phyloP scores from a whole-genome alignment of 164 flowering plant species.

The Annona squamosa region DNA sequence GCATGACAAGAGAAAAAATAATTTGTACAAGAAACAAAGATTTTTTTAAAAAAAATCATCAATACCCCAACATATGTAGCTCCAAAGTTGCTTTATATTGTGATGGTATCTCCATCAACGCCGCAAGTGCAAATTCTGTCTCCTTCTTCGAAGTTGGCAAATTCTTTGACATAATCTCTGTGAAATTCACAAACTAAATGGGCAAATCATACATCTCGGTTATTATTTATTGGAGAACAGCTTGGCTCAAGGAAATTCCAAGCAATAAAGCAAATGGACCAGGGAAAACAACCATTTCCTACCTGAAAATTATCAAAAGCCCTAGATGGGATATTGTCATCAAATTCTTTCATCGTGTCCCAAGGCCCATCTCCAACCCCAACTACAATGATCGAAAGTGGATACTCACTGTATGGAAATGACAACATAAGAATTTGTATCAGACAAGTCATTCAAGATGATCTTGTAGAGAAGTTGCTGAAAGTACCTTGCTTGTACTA shows the following conservation, averaged over 20 bases:
- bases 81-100: constrained; percentile 75
- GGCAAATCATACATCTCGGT: constrained; percentile 1
- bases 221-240: background rate
- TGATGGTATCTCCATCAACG: constrained; percentile 78
- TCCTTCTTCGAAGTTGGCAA: constrained; percentile 46
- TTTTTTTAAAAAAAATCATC: background rate
- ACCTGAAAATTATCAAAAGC: constrained; percentile 90
- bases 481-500: constrained; percentile 45
- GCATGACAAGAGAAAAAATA: no score
- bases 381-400: constrained; percentile 75
- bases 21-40: background rate
- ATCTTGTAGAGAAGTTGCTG: constrained; percentile 1
- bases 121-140: constrained; percentile 64
- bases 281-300: background rate
- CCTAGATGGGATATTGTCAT: constrained; percentile 83
- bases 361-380: constrained; percentile 98
- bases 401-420: constrained; percentile 47
- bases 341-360: constrained; percentile 91
- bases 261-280: background rate
- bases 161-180: constrained; percentile 64
- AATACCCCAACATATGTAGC: constrained; percentile 52
- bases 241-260: background rate
- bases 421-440: background rate
- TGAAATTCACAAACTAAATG: constrained; percentile 70
- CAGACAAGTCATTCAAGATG: background rate